phyloP scores from a whole-genome alignment of 2,329 filamentous ascomycete genomes.

The Ramularia endophylla region DNA sequence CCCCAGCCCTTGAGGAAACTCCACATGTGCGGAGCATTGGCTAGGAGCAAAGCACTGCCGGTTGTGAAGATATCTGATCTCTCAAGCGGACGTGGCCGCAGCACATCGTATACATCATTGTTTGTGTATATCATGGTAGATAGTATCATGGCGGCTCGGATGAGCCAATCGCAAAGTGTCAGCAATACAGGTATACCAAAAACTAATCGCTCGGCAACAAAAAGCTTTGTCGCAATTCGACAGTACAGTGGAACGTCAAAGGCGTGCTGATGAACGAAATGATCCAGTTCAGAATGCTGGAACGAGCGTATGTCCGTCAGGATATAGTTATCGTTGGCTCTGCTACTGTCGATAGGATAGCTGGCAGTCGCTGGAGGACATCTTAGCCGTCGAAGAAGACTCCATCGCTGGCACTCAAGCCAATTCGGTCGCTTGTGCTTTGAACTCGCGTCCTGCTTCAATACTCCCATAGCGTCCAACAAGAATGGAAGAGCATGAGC shows the following conservation, averaged over 20 bases:
- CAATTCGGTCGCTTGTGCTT: background rate
- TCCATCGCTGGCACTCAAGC: slow-evolving; percentile 32
- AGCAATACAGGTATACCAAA: slow-evolving; percentile 34
- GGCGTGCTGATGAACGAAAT: slow-evolving; percentile 26
- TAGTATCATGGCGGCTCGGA: slow-evolving; percentile 22
- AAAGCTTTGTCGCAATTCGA: slow-evolving; percentile 34
- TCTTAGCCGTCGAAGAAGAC: slow-evolving; percentile 32
- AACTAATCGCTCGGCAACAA: slow-evolving; percentile 37
- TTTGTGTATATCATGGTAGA: slow-evolving; percentile 21
- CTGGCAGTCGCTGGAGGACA: slow-evolving; percentile 36
- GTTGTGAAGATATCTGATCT: slow-evolving; percentile 16
- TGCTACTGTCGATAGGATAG: slow-evolving; percentile 27
- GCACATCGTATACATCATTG: slow-evolving; percentile 19
- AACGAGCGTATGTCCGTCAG: slow-evolving; percentile 33
- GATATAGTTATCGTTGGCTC: slow-evolving; percentile 8
- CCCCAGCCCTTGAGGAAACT: slow-evolving; percentile 25
- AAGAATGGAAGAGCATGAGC: slow-evolving; percentile 47
- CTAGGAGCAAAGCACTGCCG: slow-evolving; percentile 14
- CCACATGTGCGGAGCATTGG: slow-evolving; percentile 28
- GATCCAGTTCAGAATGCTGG: slow-evolving; percentile 36
- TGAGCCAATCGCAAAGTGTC: slow-evolving; percentile 20
- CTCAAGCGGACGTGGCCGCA: slow-evolving; percentile 21
- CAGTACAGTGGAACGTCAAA: slow-evolving; percentile 31
- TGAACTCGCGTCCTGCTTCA: background rate
- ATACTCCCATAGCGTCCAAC: slow-evolving; percentile 28